phyloP scores from a whole-genome alignment of 345 rosid species.

The Limnanthes douglasii region DNA sequence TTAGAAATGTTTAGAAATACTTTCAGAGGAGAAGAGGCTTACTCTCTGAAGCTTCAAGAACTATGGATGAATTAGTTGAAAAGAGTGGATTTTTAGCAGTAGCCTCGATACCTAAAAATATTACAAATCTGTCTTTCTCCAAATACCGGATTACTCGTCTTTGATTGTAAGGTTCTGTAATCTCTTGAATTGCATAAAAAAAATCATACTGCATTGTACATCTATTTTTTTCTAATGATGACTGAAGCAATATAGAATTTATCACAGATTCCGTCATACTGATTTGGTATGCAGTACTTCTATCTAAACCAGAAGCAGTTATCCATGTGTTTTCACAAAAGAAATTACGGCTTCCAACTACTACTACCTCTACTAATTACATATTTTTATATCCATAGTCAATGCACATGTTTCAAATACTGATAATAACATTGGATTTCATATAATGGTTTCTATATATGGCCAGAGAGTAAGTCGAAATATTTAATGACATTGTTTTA shows the following conservation, averaged over 20 bases:
- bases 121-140: slow-evolving; percentile 86
- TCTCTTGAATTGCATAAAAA: slow-evolving; percentile 54
- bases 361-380: too few species aligned
- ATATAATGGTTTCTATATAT: too few species aligned
- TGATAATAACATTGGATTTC: too few species aligned
- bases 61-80: slow-evolving; percentile 80
- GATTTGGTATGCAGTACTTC: slow-evolving; percentile 69
- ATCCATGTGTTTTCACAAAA: slow-evolving; percentile 79
- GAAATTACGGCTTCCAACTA: slow-evolving; percentile 81
- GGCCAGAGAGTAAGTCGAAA: too few species aligned
- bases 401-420: too few species aligned
- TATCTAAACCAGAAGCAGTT: slow-evolving; percentile 62
- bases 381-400: too few species aligned
- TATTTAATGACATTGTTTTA: too few species aligned
- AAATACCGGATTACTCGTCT: slow-evolving; percentile 71
- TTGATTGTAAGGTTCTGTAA: slow-evolving; percentile 73
- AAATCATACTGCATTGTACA: slow-evolving; percentile 57
- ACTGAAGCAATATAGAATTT: slow-evolving; percentile 76
- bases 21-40: slow-evolving; percentile 7
- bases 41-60: slow-evolving; percentile 85
- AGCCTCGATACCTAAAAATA: slow-evolving; percentile 86
- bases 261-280: slow-evolving; percentile 94
- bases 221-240: slow-evolving; percentile 74
- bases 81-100: slow-evolving; percentile 79
- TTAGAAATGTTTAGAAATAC: background rate